A percentile compares a stretch with the other conserved stretches of the same genome.
These are phyloP conservation scores for Carex arenaria DNA, from an alignment of 202 grass and related monocot genomes.

Conservation along the genomic window DNA sequence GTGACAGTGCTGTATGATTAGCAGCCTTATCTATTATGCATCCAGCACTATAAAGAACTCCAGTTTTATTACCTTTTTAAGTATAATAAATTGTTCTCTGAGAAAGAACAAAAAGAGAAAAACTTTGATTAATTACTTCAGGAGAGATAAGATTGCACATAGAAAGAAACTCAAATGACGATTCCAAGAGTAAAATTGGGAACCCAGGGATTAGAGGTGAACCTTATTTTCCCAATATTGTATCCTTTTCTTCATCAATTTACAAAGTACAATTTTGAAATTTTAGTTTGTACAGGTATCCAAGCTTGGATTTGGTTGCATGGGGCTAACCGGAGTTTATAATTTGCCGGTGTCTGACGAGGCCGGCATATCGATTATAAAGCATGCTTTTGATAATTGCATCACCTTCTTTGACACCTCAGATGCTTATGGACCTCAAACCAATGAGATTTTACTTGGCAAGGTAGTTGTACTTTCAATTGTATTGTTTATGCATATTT, in stretches of 20 bases:
- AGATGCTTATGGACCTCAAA: slow-evolving; percentile 30
- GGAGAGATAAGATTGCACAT: neutral
- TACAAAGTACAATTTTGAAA: neutral
- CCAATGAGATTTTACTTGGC: slow-evolving; percentile 29
- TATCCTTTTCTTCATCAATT: neutral
- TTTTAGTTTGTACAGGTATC: slow-evolving; percentile 26
- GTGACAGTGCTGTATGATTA: neutral
- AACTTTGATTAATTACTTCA: neutral
- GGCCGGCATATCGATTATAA: slow-evolving; percentile 19
- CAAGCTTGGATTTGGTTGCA: slow-evolving; percentile 33
- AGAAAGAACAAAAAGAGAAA: neutral
- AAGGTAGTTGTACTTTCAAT: slow-evolving; percentile 5
- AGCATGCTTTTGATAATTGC: slow-evolving; percentile 23
- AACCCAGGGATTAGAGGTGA: slow-evolving; percentile 33
- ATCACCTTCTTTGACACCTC: slow-evolving; percentile 40
- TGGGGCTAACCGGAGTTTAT: slow-evolving; percentile 17
- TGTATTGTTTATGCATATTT: neutral
- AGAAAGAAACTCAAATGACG: neutral
- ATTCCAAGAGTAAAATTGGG: slow-evolving; percentile 35
- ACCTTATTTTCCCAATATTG: neutral
- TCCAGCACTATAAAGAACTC: neutral
- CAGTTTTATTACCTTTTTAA: neutral
- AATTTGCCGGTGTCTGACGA: slow-evolving; percentile 1
- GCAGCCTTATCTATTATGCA: neutral
- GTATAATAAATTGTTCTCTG: neutral